Percentiles rank a stretch among this genome's conserved stretches.
Conservation (phyloP, 2,329 filamentous ascomycete species). For the Cladosporium velox region DNA sequence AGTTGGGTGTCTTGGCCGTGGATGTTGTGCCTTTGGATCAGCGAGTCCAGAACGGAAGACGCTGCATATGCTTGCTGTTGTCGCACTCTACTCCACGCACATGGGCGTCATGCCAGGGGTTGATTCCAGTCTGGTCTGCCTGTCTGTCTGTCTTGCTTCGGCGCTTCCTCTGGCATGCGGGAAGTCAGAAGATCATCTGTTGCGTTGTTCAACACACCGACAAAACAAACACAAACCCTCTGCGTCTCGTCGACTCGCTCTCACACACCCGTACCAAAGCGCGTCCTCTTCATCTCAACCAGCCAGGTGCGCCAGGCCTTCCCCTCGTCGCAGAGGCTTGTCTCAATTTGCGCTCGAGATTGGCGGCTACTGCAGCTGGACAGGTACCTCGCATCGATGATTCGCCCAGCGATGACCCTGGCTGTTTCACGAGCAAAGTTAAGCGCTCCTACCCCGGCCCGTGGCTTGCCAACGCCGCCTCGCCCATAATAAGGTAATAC, state of each 20-base stretch:
- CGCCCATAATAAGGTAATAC: not conserved
- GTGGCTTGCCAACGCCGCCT: not conserved
- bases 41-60: not conserved
- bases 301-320: not conserved
- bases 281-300: not conserved
- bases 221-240: not conserved
- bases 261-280: no score
- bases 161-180: constrained; percentile 2
- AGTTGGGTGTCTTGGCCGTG: constrained; percentile 5
- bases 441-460: not conserved
- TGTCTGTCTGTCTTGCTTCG: not conserved
- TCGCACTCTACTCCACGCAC: not conserved
- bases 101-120: constrained; percentile 1
- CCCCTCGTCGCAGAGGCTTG: not conserved
- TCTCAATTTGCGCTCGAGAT: constrained; percentile 11
- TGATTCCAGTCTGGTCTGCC: not conserved
- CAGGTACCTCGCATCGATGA: not conserved
- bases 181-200: not conserved
- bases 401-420: constrained; percentile 1
- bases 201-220: not conserved
- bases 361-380: constrained; percentile 11
- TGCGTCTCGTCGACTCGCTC: not conserved
- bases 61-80: not conserved
- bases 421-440: not conserved
- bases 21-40: not conserved